Percentiles rank a stretch among this genome's conserved stretches.
Conservation (phyloP, 2,329 filamentous ascomycete species). For the Albifimbria verrucaria region DNA sequence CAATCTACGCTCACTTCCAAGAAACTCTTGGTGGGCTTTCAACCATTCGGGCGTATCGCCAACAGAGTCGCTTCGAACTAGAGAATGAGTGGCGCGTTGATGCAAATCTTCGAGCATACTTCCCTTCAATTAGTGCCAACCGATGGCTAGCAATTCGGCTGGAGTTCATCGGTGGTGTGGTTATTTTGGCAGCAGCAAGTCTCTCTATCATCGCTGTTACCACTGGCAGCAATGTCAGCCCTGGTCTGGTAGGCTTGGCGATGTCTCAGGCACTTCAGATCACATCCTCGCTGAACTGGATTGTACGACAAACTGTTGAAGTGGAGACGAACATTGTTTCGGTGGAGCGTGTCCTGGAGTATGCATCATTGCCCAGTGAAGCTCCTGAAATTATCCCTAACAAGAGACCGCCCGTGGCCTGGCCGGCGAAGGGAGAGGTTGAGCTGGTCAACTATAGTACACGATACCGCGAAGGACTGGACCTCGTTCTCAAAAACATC, state of each 20-base stretch:
- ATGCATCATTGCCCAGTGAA: conserved; percentile 86
- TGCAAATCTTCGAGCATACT: conserved; percentile 90
- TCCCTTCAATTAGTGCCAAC: conserved; percentile 90
- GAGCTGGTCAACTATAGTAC: conserved; percentile 93
- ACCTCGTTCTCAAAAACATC: conserved; percentile 90
- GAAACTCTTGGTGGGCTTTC: conserved; percentile 92
- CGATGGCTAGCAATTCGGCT: conserved; percentile 93
- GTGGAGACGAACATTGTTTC: conserved; percentile 99
- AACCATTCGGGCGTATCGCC: conserved; percentile 91
- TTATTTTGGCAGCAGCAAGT: conserved; percentile 83
- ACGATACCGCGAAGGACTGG: conserved; percentile 83
- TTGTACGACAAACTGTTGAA: conserved; percentile 95
- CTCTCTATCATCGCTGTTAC: conserved; percentile 80
- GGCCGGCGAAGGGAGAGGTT: conserved; percentile 86
- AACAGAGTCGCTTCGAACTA: conserved; percentile 79
- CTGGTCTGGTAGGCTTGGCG: conserved; percentile 81
- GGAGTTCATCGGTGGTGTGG: conserved; percentile 91
- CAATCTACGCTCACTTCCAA: conserved; percentile 97
- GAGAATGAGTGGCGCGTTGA: conserved; percentile 99
- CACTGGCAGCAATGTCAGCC: conserved; percentile 51
- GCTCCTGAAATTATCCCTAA: conserved; percentile 91
- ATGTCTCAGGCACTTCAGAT: conserved; percentile 99
- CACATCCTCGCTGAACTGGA: conserved; percentile 97
- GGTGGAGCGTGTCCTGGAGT: conserved; percentile 95
- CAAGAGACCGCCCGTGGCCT: conserved; percentile 81